phyloP scores from a whole-genome alignment of 2,329 filamentous ascomycete genomes.

The Pezicula rhizophila region DNA sequence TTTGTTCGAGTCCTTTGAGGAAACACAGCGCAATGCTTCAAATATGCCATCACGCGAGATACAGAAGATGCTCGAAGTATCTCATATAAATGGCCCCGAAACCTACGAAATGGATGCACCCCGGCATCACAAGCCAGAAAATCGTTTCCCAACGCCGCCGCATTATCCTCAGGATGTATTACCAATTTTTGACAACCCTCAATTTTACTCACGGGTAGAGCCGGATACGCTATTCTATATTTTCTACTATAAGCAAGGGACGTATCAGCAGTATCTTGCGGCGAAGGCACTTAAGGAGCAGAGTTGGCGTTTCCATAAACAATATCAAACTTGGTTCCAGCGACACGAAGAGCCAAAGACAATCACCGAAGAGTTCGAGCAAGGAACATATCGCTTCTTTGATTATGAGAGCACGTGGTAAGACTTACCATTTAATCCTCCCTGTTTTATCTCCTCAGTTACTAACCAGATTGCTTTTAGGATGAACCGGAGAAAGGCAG shows the following conservation, averaged over 20 bases:
- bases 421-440: slow-evolving; percentile 26
- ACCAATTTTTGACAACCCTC: slow-evolving; percentile 82
- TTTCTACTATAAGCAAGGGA: slow-evolving; percentile 97
- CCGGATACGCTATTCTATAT: slow-evolving; percentile 97
- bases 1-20: slow-evolving; percentile 84
- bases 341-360: slow-evolving; percentile 96
- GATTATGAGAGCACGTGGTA: slow-evolving; percentile 99
- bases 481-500: slow-evolving; percentile 97
- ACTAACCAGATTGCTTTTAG: slow-evolving; percentile 38
- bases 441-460: slow-evolving; percentile 6
- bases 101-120: slow-evolving; percentile 73
- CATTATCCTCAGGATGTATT: slow-evolving; percentile 94
- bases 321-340: slow-evolving; percentile 99
- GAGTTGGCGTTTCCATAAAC: slow-evolving; percentile 98
- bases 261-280: slow-evolving; percentile 90
- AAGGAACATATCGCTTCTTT: slow-evolving; percentile 98
- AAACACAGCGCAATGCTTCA: slow-evolving; percentile 63
- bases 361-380: slow-evolving; percentile 97
- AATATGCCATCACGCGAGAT: slow-evolving; percentile 52
- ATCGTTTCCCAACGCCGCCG: slow-evolving; percentile 69
- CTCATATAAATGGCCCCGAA: slow-evolving; percentile 69
- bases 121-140: slow-evolving; percentile 76
- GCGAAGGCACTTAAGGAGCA: slow-evolving; percentile 97
- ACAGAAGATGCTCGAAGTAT: slow-evolving; percentile 68
- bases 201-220: slow-evolving; percentile 83